Conservation (phyloP, 2,329 filamentous ascomycete species). For the Pyrenophora graminea region DNA sequence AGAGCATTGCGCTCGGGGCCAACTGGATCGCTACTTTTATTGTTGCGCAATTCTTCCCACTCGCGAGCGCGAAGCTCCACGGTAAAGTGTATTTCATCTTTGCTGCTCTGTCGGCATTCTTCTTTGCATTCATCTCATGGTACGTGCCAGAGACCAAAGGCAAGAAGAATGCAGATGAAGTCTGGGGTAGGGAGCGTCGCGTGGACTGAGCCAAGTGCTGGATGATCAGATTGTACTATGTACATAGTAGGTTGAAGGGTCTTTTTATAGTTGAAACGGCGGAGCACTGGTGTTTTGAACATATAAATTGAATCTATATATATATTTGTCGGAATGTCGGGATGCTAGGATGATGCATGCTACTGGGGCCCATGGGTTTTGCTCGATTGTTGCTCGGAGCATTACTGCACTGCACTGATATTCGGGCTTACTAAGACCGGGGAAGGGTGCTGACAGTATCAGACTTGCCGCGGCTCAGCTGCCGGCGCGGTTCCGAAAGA, state of each 20-base stretch:
- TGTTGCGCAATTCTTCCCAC: slow-evolving; percentile 92
- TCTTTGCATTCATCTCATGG: slow-evolving; percentile 71
- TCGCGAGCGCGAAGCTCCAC: slow-evolving; percentile 76
- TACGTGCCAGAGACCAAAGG: slow-evolving; percentile 87
- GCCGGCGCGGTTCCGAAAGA: slow-evolving; percentile 22
- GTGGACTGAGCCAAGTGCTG: slow-evolving; percentile 29
- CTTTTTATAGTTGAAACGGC: too few relatives aligned
- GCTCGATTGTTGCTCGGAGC: too few relatives aligned
- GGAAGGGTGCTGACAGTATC: slow-evolving; percentile 4
- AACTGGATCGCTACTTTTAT: slow-evolving; percentile 92
- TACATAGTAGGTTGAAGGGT: too few relatives aligned
- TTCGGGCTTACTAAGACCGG: slow-evolving; percentile 10
- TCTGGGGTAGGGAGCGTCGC: slow-evolving; percentile 72
- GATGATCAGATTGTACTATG: neutral
- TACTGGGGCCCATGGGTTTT: too few relatives aligned
- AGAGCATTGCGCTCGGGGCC: slow-evolving; percentile 82
- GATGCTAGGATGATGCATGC: too few relatives aligned
- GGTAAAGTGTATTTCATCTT: slow-evolving; percentile 95
- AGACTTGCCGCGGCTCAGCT: slow-evolving; percentile 14
- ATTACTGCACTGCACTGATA: too few relatives aligned
- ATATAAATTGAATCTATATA: too few relatives aligned
- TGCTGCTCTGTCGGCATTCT: slow-evolving; percentile 69
- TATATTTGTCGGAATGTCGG: too few relatives aligned
- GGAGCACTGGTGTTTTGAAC: too few relatives aligned
- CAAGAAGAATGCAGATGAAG: slow-evolving; percentile 81